These are phyloP conservation scores for Eucalyptus polybractea DNA, from an alignment of 345 rosid genomes.

Conservation along the genomic window DNA sequence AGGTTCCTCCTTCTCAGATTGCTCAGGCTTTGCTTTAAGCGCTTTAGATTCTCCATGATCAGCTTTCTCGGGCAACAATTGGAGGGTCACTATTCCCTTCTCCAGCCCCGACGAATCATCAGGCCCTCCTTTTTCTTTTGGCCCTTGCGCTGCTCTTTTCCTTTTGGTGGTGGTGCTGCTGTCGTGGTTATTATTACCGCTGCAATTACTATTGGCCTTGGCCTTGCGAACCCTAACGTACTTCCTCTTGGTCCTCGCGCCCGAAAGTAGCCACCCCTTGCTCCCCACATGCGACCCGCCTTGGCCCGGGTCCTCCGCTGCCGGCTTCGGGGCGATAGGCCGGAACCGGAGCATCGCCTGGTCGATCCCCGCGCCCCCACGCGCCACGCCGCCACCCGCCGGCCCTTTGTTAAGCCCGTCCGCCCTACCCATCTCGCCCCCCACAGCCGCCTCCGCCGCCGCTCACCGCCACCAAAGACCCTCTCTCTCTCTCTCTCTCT, in stretches of 20 bases:
- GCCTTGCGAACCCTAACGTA: neutral
- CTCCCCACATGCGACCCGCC: neutral
- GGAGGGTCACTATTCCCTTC: neutral
- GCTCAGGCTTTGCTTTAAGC: neutral
- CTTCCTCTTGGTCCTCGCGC: slow-evolving; percentile 1
- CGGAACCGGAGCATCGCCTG: neutral
- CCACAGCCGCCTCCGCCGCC: neutral
- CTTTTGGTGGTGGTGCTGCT: neutral
- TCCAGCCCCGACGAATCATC: neutral
- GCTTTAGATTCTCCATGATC: neutral
- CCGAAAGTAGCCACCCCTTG: neutral
- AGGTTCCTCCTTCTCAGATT: neutral
- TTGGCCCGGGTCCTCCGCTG: neutral
- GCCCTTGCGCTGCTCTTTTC: neutral
- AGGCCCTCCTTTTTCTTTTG: neutral
- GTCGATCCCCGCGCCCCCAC: neutral
- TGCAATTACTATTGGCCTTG: neutral
- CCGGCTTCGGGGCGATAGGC: slow-evolving; percentile 11
- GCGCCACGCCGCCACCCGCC: neutral
- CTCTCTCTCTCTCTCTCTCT: neutral
- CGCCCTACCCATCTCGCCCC: neutral
- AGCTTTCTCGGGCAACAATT: slow-evolving; percentile 1
- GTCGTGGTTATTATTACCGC: neutral
- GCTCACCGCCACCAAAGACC: neutral
- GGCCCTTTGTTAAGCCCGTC: neutral